Percentiles rank a stretch among this genome's conserved stretches.
Evolutionary conservation across 139 green algal species (phyloP).

Genomic region (Closterium sp.): DNA sequence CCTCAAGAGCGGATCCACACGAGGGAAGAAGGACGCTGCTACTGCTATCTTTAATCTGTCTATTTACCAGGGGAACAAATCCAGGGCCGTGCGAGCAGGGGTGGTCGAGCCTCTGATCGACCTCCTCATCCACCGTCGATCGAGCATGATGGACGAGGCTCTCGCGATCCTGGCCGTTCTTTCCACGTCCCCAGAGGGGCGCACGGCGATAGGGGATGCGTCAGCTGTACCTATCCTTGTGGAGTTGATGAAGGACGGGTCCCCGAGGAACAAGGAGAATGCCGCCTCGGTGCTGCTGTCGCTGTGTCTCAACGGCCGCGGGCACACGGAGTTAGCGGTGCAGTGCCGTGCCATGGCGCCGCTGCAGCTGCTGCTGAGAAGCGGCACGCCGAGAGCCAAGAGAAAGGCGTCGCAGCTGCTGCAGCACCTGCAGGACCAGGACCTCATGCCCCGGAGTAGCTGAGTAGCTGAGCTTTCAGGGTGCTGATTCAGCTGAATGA

Average conservation of each 20-base stretch:
- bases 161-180: slow-evolving; percentile 45
- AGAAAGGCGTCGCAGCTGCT: slow-evolving; percentile 36
- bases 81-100: slow-evolving; percentile 23
- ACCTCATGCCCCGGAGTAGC: no score
- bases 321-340: slow-evolving; percentile 27
- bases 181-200: slow-evolving; percentile 13
- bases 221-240: slow-evolving; percentile 28
- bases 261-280: slow-evolving; percentile 49
- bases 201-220: slow-evolving; percentile 31
- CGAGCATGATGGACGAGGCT: slow-evolving; percentile 38
- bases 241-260: slow-evolving; percentile 19
- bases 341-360: not conserved
- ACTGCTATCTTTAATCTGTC: slow-evolving; percentile 49
- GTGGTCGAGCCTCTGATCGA: slow-evolving; percentile 30
- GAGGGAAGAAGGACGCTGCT: slow-evolving; percentile 46
- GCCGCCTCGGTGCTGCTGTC: slow-evolving; percentile 37
- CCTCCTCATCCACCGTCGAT: slow-evolving; percentile 10
- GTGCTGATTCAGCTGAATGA: no score
- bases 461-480: not conserved
- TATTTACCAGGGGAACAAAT: slow-evolving; percentile 46
- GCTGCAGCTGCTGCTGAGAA: slow-evolving; percentile 8
- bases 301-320: slow-evolving; percentile 22
- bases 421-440: slow-evolving; percentile 31
- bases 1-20: not conserved
- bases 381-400: slow-evolving; percentile 30